Evolutionary conservation across 805 yeast genomes (phyloP).

Genomic region (Yamadazyma akitaensis): DNA sequence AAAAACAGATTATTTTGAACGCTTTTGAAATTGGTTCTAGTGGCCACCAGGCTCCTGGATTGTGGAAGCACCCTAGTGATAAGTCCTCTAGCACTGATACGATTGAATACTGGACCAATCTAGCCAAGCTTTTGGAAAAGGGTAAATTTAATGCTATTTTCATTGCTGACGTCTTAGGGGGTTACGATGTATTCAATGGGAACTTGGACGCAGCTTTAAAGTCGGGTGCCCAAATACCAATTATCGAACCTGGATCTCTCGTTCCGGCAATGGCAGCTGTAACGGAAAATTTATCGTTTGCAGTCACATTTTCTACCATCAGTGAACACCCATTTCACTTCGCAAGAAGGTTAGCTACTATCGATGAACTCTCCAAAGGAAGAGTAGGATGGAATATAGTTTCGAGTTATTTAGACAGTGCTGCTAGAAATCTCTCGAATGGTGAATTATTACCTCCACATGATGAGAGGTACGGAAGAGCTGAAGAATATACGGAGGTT

Average conservation of each 20-base stretch:
- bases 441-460: slow-evolving; percentile 37
- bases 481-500: slow-evolving; percentile 41
- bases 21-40: slow-evolving; percentile 35
- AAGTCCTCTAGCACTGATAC: slow-evolving; percentile 23
- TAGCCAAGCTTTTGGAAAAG: slow-evolving; percentile 38
- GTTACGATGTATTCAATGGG: slow-evolving; percentile 41
- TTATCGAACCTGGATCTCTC: slow-evolving; percentile 35
- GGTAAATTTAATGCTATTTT: slow-evolving; percentile 40
- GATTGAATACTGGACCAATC: slow-evolving; percentile 31
- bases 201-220: slow-evolving; percentile 35
- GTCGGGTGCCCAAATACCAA: slow-evolving; percentile 34
- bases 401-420: slow-evolving; percentile 40
- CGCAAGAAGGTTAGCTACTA: slow-evolving; percentile 42
- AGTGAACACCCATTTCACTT: slow-evolving; percentile 42
- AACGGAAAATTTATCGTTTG: slow-evolving; percentile 39
- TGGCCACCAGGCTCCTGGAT: slow-evolving; percentile 23
- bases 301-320: slow-evolving; percentile 41
- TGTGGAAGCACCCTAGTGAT: slow-evolving; percentile 41
- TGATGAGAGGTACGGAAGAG: slow-evolving; percentile 38
- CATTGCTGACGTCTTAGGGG: slow-evolving; percentile 40
- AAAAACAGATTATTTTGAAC: slow-evolving; percentile 29
- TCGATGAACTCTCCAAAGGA: slow-evolving; percentile 43
- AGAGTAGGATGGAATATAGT: slow-evolving; percentile 49
- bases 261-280: slow-evolving; percentile 44
- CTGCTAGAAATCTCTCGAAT: slow-evolving; percentile 37